Base-by-base conservation (phyloP, 805 yeast genomes). In the Zygoascus tannicola region DNA sequence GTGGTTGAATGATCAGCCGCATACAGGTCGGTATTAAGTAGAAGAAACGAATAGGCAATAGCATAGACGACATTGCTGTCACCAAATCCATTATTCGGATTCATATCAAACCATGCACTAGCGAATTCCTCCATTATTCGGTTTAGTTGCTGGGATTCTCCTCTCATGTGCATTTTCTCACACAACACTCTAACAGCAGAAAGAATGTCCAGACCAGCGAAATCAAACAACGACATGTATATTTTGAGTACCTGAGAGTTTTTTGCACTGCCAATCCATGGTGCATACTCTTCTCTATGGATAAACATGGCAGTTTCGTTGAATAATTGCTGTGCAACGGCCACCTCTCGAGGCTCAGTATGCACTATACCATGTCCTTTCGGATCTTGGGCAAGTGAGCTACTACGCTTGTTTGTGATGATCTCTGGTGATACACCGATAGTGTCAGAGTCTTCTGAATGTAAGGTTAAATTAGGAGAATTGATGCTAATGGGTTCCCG, bases 61-160 rank as follows among this genome's bases (percentile, higher is more conserved):
- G 85, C 75, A 60, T 84, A 85, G 47, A 82, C 78, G 41, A 70
- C 83, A 55, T 68, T 73, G 44, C 62, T 63, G 56, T 72, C 76
- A 57, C 67, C 71, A 57, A 67, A 78, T 35, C 68, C 69, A 57
- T 69, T 71, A 44, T 53, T 63, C 18, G 69, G 63, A 66, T 76
- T 65, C 60, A 57, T 73, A 22, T 58, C 58, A 19, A 68, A 64
- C 80, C 88, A 85, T 43, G 79, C 73, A 42, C 68, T 67, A 16
- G 92, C 74, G 56, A 84, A 80, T 2, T 79, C 70, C 36, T 81
- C 80, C 44, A 86, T 64, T 23, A 85, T 73, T 40, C 84, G 71
- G 60, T 85, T 92, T 42, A 85, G 77, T 54, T 81, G 82, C 54
- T 82, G 88, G 2, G 92, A 78, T 62, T 86, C 95, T 4, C 90